Evolutionary conservation across 2,329 filamentous ascomycete genomes (phyloP), one percentile per base, ranked within the genome.

Genomic region (Hypoxylon rubiginosum): DNA sequence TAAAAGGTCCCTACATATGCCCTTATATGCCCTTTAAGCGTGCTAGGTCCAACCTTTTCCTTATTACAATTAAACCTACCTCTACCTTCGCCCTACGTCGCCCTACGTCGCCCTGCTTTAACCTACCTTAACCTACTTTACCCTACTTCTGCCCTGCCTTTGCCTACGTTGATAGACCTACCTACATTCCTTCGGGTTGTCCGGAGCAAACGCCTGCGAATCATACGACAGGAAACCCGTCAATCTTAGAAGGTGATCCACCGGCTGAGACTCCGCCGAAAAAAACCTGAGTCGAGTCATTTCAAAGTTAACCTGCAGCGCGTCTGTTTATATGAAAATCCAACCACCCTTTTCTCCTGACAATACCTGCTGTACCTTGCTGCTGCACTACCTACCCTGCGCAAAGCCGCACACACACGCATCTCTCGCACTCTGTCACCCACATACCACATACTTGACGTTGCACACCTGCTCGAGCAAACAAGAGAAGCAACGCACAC

Each of bases 191-290:
- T 64, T 68, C 67, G 67, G 67, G 64, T 70, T 50, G 57, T 57
- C 58, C 67, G 67, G 67, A 66, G 65, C 58, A 67, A 63, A 64
- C 50, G 34, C 41, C 54, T 62, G 61, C 62, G 52, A 65, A 70
- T 68, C 67, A 70, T 70, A 70, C 67, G 67, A 70, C 65, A 17
- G 24, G 41, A 51, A 49, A 21, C 39, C 46, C 39, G 9, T 59
- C 57, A 19, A 55, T 32, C 43, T 55, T 62, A 49, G 52, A 53
- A 63, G 32, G 41, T 52, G 51, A 68, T 66, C 59, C 57, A n/a
- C 64, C 52, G 65, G 67, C 67, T 51, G 24, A 58, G 55, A 39
- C 51, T 50, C 19, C 61, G 50, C 34, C 61, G 36, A 58, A 55
- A 58, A 55, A 58, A 65, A 57, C 55, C 41, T 61, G 57, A 64